These are phyloP conservation scores for Notholithocarpus densiflorus DNA, from an alignment of 306 rosid species.

Conservation along the genomic window DNA sequence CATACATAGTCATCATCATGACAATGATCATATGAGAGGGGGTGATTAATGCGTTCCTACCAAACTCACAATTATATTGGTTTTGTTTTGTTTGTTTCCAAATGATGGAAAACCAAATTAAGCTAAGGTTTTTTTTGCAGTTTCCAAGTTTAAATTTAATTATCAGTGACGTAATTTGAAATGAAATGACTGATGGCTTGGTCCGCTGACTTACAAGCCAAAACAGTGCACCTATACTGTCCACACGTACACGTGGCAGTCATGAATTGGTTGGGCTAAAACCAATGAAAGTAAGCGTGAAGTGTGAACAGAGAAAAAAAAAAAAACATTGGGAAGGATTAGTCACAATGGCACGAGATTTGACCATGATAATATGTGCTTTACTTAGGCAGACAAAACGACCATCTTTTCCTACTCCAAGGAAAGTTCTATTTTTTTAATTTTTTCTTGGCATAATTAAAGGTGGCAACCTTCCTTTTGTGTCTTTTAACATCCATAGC, in stretches of 20 bases:
- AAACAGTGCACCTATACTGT: constrained; percentile 19
- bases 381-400: constrained; percentile 52
- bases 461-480: constrained; percentile 33
- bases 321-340: constrained; percentile 5
- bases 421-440: constrained; percentile 32
- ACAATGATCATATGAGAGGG: constrained; percentile 9
- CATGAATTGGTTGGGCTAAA: background rate
- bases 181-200: constrained; percentile 33
- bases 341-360: constrained; percentile 40
- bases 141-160: constrained; percentile 31
- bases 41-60: constrained; percentile 35
- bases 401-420: constrained; percentile 48
- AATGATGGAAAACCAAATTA: constrained; percentile 29
- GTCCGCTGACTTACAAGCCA: constrained; percentile 37
- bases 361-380: constrained; percentile 43
- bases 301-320: background rate
- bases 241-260: constrained; percentile 10
- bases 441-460: background rate
- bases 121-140: constrained; percentile 6
- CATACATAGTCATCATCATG: constrained; percentile 30
- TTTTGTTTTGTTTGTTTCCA: constrained; percentile 26
- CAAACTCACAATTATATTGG: constrained; percentile 43
- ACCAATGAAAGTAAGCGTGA: background rate
- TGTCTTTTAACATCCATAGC: constrained; percentile 25
- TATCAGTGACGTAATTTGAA: constrained; percentile 30